Evolutionary conservation across 106 monocot genomes (phyloP).

Genomic region (Alisma plantagoaquatica): DNA sequence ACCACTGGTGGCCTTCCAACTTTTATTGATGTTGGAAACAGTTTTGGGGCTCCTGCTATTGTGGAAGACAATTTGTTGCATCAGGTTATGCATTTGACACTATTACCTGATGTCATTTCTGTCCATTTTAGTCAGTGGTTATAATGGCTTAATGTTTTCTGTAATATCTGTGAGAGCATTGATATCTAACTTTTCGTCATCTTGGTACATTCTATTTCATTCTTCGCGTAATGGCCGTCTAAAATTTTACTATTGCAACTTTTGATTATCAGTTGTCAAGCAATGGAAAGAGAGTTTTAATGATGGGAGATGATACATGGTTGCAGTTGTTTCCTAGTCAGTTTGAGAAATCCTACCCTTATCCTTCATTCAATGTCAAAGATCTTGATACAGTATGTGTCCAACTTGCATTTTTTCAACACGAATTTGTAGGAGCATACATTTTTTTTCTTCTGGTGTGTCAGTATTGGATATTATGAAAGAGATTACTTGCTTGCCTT

Average conservation of each 20-base stretch:
- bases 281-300: conserved; percentile 86
- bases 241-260: background rate
- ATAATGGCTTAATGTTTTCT: too few species aligned
- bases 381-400: conserved; percentile 86
- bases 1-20: conserved; percentile 98
- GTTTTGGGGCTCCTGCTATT: conserved; percentile 98
- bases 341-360: conserved; percentile 66
- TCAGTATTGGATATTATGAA: too few species aligned
- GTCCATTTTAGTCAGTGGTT: too few species aligned
- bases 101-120: too few species aligned
- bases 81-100: conserved; percentile 58
- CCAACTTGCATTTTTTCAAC: too few species aligned
- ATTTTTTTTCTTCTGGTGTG: too few species aligned
- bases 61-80: conserved; percentile 85
- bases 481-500: too few species aligned
- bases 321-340: conserved; percentile 81
- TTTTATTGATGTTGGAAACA: conserved; percentile 96
- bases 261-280: conserved; percentile 36
- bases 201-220: too few species aligned
- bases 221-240: too few species aligned
- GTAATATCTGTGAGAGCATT: too few species aligned
- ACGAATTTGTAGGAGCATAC: too few species aligned
- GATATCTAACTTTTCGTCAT: too few species aligned
- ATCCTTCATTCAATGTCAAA: conserved; percentile 98
- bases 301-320: conserved; percentile 99